phyloP scores from a whole-genome alignment of 139 green algal species.

The Trebouxia sp. region DNA sequence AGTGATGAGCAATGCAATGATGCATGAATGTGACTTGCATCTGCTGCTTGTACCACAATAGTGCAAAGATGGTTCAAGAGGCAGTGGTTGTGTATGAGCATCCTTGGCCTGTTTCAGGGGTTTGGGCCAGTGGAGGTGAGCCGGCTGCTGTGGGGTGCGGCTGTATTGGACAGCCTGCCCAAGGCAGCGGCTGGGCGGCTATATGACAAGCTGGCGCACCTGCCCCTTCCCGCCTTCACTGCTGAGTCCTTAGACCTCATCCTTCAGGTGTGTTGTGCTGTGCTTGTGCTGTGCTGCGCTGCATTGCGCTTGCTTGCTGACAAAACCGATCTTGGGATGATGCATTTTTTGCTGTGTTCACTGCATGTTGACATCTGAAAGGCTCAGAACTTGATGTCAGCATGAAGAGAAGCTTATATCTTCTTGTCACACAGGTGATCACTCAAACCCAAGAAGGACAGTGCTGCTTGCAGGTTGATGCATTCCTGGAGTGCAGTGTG shows the following conservation, averaged over 20 bases:
- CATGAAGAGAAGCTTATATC: too few species aligned
- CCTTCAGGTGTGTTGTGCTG: slow-evolving; percentile 14
- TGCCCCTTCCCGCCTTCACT: slow-evolving; percentile 25
- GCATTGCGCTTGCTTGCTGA: not conserved
- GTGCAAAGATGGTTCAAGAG: not conserved
- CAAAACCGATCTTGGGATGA: too few species aligned
- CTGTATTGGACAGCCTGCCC: slow-evolving; percentile 34
- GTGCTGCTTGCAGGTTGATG: not conserved
- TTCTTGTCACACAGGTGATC: too few species aligned
- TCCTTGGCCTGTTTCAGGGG: not conserved
- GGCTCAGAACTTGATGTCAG: too few species aligned
- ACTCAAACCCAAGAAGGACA: too few species aligned
- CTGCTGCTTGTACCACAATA: slow-evolving; percentile 7
- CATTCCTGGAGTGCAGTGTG: not conserved
- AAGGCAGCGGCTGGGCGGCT: slow-evolving; percentile 20
- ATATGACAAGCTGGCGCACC: not conserved
- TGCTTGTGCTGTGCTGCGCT: slow-evolving; percentile 15
- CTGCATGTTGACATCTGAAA: too few species aligned
- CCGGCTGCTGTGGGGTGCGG: slow-evolving; percentile 41
- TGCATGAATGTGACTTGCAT: not conserved
- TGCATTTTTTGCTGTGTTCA: too few species aligned
- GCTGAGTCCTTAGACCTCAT: slow-evolving; percentile 33
- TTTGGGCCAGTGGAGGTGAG: not conserved
- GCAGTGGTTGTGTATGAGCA: not conserved
- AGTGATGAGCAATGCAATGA: too few species aligned